Evolutionary conservation across 345 rosid genomes (phyloP), one percentile per base, ranked within the genome.

Genomic region (Aurinia saxatilis): DNA sequence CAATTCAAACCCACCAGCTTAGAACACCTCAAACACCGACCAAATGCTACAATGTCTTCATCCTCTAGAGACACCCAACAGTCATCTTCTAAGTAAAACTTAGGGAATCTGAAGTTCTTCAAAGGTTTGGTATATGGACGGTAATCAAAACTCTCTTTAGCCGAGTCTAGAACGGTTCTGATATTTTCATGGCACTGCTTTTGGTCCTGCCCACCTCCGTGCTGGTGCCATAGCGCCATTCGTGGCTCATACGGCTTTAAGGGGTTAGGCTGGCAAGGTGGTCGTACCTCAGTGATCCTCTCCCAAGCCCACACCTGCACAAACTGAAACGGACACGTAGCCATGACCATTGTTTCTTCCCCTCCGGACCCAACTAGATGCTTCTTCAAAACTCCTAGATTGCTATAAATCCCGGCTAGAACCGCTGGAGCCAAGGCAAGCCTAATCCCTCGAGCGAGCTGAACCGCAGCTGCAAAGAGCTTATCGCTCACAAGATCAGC

Each of bases 381-480:
- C 38, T 61, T 27, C 61, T 79, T 81, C 57, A 81, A 57, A 9
- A 70, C 39, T 25, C 61, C 48, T 44, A 81, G 67, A 57, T 73
- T 79, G 19, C 72, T 60, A 23, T 75, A 79, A 52, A 81, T 77
- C 19, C 66, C 41, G 5, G 89, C 77, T n/a, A 81, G 70, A 60
- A 79, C 75, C 1, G 84, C 77, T 0, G 86, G 84, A 9, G 81
- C 81, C 3, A 77, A 47, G 17, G 85, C 82, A 25, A 81, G 39
- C 29, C 75, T 39, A 21, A 13, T 50, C 10, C 86, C 84, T 61
- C 74, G 60, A 48, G 89, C 80, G 23, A 84, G 58, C 41, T 50
- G 77, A 50, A 81, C 61, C 1, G 79, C 84, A 8, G 77, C 70
- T 1, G 84, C 71, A 58, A 81, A 66, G 40, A 74, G 45, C 37